Percentiles rank a stretch among this genome's conserved stretches.
Conservation (phyloP, 2,329 filamentous ascomycete species). For the Mariannaea elegans region DNA sequence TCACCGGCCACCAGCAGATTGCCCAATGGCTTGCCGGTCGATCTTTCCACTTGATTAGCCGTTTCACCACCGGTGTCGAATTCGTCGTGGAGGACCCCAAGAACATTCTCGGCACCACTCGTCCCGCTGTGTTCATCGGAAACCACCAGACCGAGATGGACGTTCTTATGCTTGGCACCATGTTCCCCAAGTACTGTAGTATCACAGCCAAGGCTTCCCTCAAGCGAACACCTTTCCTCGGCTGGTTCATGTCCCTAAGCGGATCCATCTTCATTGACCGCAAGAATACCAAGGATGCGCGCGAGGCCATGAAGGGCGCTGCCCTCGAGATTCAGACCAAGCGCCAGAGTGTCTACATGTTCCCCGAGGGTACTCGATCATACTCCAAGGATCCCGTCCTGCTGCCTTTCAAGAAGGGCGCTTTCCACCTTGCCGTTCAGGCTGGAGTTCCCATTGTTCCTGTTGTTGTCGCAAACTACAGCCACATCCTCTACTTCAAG, state of each 20-base stretch:
- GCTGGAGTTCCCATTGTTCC: constrained; percentile 94
- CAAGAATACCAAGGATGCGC: constrained; percentile 81
- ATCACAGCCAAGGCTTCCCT: constrained; percentile 92
- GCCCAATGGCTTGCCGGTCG: constrained; percentile 87
- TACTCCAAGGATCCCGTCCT: constrained; percentile 84
- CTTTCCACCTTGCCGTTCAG: constrained; percentile 94
- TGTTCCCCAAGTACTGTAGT: constrained; percentile 92
- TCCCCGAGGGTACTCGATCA: constrained; percentile 91
- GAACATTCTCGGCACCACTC: constrained; percentile 67
- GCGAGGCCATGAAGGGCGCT: constrained; percentile 85
- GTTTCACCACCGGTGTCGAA: constrained; percentile 75
- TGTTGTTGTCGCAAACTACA: constrained; percentile 82
- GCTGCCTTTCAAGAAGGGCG: constrained; percentile 98
- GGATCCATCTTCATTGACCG: constrained; percentile 97
- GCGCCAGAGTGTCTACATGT: constrained; percentile 83
- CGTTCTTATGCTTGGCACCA: constrained; percentile 85
- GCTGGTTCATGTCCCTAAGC: constrained; percentile 92
- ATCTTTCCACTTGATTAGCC: constrained; percentile 83
- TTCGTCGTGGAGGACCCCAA: constrained; percentile 78
- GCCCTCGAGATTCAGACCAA: constrained; percentile 79
- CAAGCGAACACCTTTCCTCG: constrained; percentile 82
- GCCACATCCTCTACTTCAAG: constrained; percentile 74
- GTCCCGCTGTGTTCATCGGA: constrained; percentile 89
- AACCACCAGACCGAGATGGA: constrained; percentile 98
- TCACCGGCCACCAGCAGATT: constrained; percentile 76